Percentiles rank a stretch among this genome's conserved stretches.
These are phyloP conservation scores for Fusarium brevicatenulatum DNA, from an alignment of 2,329 filamentous ascomycete genomes.

Conservation along the genomic window DNA sequence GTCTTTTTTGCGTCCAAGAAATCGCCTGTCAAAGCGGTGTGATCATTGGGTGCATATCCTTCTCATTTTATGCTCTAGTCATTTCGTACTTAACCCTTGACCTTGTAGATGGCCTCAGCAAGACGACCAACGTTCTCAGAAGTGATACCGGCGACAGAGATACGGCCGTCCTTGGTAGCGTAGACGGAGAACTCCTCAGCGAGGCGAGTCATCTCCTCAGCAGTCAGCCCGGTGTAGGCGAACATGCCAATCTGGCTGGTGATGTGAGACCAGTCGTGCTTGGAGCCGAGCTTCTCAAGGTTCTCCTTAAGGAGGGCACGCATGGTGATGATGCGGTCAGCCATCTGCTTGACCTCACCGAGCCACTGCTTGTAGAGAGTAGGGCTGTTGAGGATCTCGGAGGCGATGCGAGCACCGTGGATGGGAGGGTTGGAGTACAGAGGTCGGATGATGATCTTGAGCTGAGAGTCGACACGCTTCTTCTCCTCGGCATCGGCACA, in stretches of 20 bases:
- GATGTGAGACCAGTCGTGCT: constrained; percentile 99
- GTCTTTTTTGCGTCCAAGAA: constrained; percentile 21
- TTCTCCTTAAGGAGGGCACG: constrained; percentile 92
- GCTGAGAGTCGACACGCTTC: constrained; percentile 94
- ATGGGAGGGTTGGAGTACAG: constrained; percentile 98
- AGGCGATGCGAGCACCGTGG: constrained; percentile 93
- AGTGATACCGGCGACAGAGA: constrained; percentile 87
- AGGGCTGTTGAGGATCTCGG: constrained; percentile 88
- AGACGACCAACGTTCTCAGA: constrained; percentile 81
- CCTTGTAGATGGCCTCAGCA: constrained; percentile 85
- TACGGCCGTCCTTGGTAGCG: constrained; percentile 91
- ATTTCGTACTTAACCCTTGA: constrained; percentile 68
- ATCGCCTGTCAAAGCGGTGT: neutral
- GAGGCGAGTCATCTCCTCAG: constrained; percentile 90
- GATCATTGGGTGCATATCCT: neutral
- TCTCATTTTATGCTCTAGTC: neutral
- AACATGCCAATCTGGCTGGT: constrained; percentile 99
- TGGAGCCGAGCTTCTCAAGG: constrained; percentile 92
- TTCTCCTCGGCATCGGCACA: constrained; percentile 87
- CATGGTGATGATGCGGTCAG: constrained; percentile 99
- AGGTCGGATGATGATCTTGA: constrained; percentile 97
- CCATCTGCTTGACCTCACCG: constrained; percentile 97
- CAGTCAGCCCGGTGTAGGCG: constrained; percentile 91
- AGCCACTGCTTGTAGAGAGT: constrained; percentile 94
- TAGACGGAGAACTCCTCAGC: constrained; percentile 98